These are phyloP conservation scores for Cytospora paraplurivora DNA, from an alignment of 2,329 filamentous ascomycete genomes.

Conservation along the genomic window DNA sequence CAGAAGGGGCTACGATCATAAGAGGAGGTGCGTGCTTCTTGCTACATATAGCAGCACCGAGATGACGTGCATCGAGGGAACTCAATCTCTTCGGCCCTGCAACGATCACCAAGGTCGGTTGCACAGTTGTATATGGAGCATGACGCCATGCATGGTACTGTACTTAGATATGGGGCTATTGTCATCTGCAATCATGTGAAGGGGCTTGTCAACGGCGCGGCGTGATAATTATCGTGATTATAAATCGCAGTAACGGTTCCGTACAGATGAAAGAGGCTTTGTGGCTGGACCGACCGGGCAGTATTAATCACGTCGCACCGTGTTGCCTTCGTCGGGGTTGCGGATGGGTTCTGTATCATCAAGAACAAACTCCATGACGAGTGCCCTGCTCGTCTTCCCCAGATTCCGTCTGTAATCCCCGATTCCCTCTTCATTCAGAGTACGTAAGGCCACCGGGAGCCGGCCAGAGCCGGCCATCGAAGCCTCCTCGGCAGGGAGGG, in stretches of 20 bases:
- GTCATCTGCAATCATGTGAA: neutral
- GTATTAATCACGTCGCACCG: neutral
- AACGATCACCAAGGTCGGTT: neutral
- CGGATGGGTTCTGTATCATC: neutral
- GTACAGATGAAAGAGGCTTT: neutral
- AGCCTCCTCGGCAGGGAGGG: conserved; percentile 14
- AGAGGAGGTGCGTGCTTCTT: neutral
- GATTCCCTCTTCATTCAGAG: neutral
- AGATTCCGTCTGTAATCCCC: neutral
- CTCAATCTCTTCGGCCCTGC: neutral
- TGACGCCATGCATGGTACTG: neutral
- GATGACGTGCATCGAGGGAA: conserved; percentile 2
- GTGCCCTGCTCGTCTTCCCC: neutral
- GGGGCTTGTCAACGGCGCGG: neutral
- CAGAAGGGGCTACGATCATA: neutral
- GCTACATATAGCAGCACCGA: neutral
- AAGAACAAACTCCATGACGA: neutral
- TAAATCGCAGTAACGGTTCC: neutral
- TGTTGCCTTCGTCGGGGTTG: neutral
- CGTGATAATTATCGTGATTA: neutral
- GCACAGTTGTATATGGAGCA: neutral
- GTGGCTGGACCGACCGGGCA: neutral
- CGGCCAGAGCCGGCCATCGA: neutral
- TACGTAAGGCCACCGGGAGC: neutral
- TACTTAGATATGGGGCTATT: too few species aligned